phyloP scores from a whole-genome alignment of 1,139 yeast species.

The Nakaseomyces glabratus region DNA sequence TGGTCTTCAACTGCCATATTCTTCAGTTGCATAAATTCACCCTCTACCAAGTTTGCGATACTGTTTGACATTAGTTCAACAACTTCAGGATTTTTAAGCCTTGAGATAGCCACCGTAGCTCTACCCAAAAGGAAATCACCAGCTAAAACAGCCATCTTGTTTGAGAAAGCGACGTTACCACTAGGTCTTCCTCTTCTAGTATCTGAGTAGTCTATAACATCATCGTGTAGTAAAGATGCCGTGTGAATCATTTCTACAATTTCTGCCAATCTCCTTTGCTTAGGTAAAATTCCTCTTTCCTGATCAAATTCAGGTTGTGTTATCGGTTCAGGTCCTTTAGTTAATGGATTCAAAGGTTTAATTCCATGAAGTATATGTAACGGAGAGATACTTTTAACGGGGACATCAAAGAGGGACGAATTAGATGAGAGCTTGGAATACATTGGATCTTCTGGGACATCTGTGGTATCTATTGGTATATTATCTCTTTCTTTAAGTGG shows the following conservation, averaged over 20 bases:
- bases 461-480: conserved; percentile 49
- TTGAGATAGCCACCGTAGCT: conserved; percentile 91
- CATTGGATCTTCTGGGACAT: conserved; percentile 56
- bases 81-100: conserved; percentile 93
- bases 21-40: conserved; percentile 96
- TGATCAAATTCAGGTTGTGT: conserved; percentile 46
- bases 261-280: conserved; percentile 91
- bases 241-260: conserved; percentile 98
- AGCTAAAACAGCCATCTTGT: conserved; percentile 94
- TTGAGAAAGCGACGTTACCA: conserved; percentile 89
- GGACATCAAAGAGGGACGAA: conserved; percentile 24
- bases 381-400: conserved; percentile 55
- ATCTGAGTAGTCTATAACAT: conserved; percentile 89
- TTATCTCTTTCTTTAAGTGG: conserved; percentile 64
- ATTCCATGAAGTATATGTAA: conserved; percentile 78
- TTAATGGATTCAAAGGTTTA: conserved; percentile 80
- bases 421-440: conserved; percentile 28
- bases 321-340: conserved; percentile 67
- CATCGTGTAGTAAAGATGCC: conserved; percentile 93
- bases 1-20: conserved; percentile 64
- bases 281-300: conserved; percentile 69
- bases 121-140: conserved; percentile 93
- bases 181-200: conserved; percentile 84
- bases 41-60: conserved; percentile 94
- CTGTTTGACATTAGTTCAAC: conserved; percentile 91